Base-by-base conservation (phyloP, 306 rosid species). In the Cicer judaicum region DNA sequence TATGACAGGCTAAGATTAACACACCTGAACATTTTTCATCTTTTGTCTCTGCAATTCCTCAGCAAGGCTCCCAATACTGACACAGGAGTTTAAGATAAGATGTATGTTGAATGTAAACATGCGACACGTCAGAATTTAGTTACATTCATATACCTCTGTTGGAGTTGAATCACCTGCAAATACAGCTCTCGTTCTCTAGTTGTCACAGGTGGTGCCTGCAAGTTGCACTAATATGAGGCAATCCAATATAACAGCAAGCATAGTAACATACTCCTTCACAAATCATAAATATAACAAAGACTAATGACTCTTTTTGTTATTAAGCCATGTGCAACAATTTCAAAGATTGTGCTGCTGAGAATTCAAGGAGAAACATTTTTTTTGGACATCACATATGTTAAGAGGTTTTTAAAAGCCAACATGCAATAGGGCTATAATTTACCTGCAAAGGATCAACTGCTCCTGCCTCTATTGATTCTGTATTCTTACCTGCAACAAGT, bases 1-100 rank as follows among this genome's bases (percentile, higher is more conserved):
- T 40, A 15, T 4, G 43, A 42, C 13, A 24, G 46, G 62, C n/a
- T 15, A 16, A 19, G 78, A 67, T 68, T 55, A 50, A 62, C 81
- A 72, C 72, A 91, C 99, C 97, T 90, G 91, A 40, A 85, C 81
- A 76, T 90, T 94, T 87, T 87, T 94, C 89, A 86, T 74, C 83
- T 87, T 94, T 72, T 90, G 97, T 79, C 86, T 86, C 78, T 87
- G 96, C 77, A 92, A 79, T 79, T 91, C 93, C 73, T 92, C 97
- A 19, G 63, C 87, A 50, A 92, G 89, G 70, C 77, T 84, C 69
- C 84, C 89, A 55, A 92, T 70, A 63, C 99, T 95, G 89, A 80
- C 54, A 87, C 66, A 38, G 73, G 64, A 80, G 67, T 68, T 29
- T 7, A 78, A 66, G 52, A 75, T 80, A 19, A 74, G 80, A 69